Conservation (phyloP, 2,329 filamentous ascomycete species). For the Clarireedia hainanense region DNA sequence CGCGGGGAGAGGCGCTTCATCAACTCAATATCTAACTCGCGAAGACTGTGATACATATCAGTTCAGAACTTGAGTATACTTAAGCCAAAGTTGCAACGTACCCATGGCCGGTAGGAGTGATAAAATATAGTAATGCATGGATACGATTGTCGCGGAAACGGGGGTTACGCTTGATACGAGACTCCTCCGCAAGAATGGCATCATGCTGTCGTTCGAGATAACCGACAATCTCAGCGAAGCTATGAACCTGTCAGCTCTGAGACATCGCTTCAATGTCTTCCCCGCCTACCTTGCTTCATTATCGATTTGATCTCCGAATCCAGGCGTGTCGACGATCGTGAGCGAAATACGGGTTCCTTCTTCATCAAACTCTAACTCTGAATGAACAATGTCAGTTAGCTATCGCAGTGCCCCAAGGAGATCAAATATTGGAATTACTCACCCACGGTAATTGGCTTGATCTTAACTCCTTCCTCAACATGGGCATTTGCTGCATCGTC, state of each 20-base stretch:
- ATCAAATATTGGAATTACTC: constrained; percentile 32
- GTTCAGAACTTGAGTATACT: neutral
- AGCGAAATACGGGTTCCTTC: constrained; percentile 97
- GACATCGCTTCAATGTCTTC: neutral
- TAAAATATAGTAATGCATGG: constrained; percentile 97
- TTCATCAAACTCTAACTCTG: constrained; percentile 92
- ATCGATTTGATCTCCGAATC: constrained; percentile 98
- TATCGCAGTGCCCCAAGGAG: constrained; percentile 12
- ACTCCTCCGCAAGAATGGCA: constrained; percentile 98
- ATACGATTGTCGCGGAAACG: constrained; percentile 99
- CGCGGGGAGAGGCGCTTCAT: constrained; percentile 98
- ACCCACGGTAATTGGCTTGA: constrained; percentile 98
- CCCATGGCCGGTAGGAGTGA: constrained; percentile 95
- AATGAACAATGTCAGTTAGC: constrained; percentile 25
- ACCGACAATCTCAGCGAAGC: constrained; percentile 95
- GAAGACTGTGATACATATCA: constrained; percentile 54
- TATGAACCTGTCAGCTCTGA: constrained; percentile 35
- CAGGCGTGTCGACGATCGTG: constrained; percentile 97
- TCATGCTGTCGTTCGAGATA: constrained; percentile 99
- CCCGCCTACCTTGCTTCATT: constrained; percentile 81
- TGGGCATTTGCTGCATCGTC: constrained; percentile 86
- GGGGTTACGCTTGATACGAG: constrained; percentile 99
- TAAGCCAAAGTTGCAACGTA: constrained; percentile 36
- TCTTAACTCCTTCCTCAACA: constrained; percentile 93
- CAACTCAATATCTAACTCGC: constrained; percentile 97